These are phyloP conservation scores for Aspergillus diversus DNA, from an alignment of 495 filamentous ascomycete species.

Conservation along the genomic window DNA sequence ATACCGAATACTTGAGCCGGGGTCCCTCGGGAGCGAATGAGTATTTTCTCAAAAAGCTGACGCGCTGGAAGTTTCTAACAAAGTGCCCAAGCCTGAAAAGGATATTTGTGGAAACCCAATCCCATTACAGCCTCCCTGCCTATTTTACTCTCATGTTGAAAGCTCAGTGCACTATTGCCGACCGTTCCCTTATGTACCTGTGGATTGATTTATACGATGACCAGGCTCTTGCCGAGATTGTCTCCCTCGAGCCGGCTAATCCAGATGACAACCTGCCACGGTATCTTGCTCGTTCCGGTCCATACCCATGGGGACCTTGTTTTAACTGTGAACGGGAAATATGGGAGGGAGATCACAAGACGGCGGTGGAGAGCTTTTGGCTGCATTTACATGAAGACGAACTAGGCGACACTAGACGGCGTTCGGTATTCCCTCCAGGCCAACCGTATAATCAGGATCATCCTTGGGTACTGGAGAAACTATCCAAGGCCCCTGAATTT, in stretches of 20 bases:
- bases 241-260: background rate
- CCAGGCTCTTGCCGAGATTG: background rate
- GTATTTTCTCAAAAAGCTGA: background rate
- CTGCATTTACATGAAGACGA: conserved; percentile 3
- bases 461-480: conserved; percentile 3
- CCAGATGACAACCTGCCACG: background rate
- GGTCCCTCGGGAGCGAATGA: background rate
- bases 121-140: too few relatives aligned
- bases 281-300: background rate
- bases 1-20: background rate
- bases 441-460: background rate
- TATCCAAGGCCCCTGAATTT: background rate
- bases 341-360: background rate
- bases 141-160: background rate
- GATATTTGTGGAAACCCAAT: background rate
- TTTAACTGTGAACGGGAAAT: conserved; percentile 4
- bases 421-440: background rate
- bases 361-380: background rate
- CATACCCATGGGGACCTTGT: background rate
- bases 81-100: background rate
- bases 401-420: background rate
- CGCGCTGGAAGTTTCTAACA: background rate
- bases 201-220: background rate
- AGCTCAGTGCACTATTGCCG: background rate
- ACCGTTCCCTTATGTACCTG: background rate